Evolutionary conservation across 1,284 basidiomycete species (phyloP), one percentile per base, ranked within the genome.

Genomic region (Ustilago hordei): DNA sequence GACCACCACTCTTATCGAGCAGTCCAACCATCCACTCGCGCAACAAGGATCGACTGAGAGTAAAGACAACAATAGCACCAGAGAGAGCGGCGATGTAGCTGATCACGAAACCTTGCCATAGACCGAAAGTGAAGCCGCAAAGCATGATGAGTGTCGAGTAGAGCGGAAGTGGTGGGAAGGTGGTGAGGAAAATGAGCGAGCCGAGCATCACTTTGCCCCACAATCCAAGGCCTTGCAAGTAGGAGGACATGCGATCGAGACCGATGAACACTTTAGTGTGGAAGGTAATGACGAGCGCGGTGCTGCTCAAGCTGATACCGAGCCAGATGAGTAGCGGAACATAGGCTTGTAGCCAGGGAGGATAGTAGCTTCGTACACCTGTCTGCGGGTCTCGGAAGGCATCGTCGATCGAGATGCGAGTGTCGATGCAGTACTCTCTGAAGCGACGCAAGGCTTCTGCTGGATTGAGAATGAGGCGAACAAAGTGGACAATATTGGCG

Each of bases 141-240:
- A 95, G 89, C 81, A 93, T 90, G 86, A 94, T 93, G 87, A 95
- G 89, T 9, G 93, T 95, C 78, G 93, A 94, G 87, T 95, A 95
- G 75, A 95, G 88, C 50, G 93, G 93, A 58, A 95, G 81, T 47
- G 93, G 93, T 62, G 93, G 86, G 84, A 80, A 88, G 79, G 71
- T 87, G 82, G 70, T 85, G 56, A 84, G 59, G 55, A 85, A 85
- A 69, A 86, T 84, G 60, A 85, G 76, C 45, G 70, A 68, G 55
- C 84, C 83, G 34, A 85, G 72, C 47, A 81, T 63, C 8, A 80
- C 41, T 50, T 80, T 78, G 35, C 84, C 84, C 45, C 61, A 58
- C 13, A 76, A 38, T 4, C 84, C 84, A 19, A 80, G 64, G 39
- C 67, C 58, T 56, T 84, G 83, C 64, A 85, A 63, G 39, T 72